Base-by-base conservation (phyloP, 768 basidiomycete genomes). In the Sarcodon aspratus region DNA sequence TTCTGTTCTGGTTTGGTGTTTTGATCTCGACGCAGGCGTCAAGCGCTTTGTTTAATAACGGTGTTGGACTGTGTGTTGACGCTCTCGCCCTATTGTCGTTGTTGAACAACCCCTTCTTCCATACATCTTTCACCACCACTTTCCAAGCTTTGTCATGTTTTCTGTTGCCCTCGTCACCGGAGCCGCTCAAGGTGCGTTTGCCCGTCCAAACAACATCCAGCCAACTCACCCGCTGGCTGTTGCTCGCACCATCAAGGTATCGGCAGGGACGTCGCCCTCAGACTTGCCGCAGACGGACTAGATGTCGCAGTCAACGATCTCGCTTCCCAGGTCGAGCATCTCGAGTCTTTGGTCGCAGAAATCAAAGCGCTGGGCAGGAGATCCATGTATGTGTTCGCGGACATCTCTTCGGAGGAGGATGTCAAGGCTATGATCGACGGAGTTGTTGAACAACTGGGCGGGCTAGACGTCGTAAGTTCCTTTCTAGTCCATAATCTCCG, bases 401-500 rank as follows among this genome's bases (percentile, higher is more conserved):
- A 78, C 50, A 69, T 78, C 2, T 55, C 62, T 8, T 37, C 56
- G 1, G 75, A 78, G 47, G 54, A 53, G 1, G 65, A 74, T 7
- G 74, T 78, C 1, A 59, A 68, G 48, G 48, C 27, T 6, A 64
- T 76, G 60, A 58, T 79, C 2, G 60, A 61, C 3, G 46, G 47
- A 0, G 55, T 57, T 10, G 55, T 60, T 1, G 36, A 59, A 7
- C 52, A 55, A 9, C 59, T 76, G 8, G 76, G 75, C 2, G 57
- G 68, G 3, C 51, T 79, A 15, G 72, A 76, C 51, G 73, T 74
- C 13, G 76, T 75, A 44, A 50, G 74, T 59, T 3, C 31, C 33
- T 11, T n/a, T 36, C n/a, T 13, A 15, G 4, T 36, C 13, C 7
- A 42, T 21, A 12, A 13, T 13, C 21, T 27, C 21, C 21, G 21